Percentiles rank a stretch among this genome's conserved stretches.
phyloP scores from a whole-genome alignment of 2,329 filamentous ascomycete species.

The Metarhizium brunneum region DNA sequence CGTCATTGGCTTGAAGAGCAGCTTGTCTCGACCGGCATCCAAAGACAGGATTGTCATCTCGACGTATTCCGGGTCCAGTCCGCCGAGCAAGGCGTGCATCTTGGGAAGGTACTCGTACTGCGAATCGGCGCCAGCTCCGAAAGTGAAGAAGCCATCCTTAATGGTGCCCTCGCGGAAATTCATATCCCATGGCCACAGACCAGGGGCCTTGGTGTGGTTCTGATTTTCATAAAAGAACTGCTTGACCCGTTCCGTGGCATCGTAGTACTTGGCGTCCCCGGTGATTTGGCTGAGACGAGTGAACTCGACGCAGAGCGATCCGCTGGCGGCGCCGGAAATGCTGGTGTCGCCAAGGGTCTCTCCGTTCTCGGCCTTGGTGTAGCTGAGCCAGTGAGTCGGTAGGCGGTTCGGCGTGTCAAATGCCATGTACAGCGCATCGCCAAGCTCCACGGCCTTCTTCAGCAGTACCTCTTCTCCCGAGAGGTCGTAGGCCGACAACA shows the following conservation, averaged over 20 bases:
- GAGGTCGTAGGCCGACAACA: conserved; percentile 43
- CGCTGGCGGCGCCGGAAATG: conserved; percentile 38
- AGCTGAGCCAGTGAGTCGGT: conserved; percentile 39
- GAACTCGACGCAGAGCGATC: conserved; percentile 65
- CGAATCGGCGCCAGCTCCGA: conserved; percentile 38
- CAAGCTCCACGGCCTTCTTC: conserved; percentile 42
- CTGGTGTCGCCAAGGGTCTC: conserved; percentile 23
- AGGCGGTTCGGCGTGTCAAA: conserved; percentile 47
- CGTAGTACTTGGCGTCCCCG: conserved; percentile 63
- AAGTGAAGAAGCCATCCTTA: conserved; percentile 27
- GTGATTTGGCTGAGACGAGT: conserved; percentile 67
- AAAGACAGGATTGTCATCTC: conserved; percentile 57
- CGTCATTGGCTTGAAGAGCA: conserved; percentile 62
- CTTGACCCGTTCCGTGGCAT: conserved; percentile 66
- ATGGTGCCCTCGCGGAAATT: conserved; percentile 48
- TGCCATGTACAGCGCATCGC: conserved; percentile 41
- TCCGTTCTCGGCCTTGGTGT: conserved; percentile 27
- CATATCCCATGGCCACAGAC: conserved; percentile 61
- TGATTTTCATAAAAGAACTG: conserved; percentile 57
- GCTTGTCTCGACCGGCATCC: conserved; percentile 47
- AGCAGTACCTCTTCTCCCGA: conserved; percentile 36
- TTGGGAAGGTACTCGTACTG: conserved; percentile 53
- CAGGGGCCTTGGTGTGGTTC: conserved; percentile 56
- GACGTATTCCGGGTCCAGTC: conserved; percentile 51
- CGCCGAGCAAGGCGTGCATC: conserved; percentile 54